These are phyloP conservation scores for Hemisphaericaspora subhashii DNA, from an alignment of 1,139 yeast species.

Conservation along the genomic window DNA sequence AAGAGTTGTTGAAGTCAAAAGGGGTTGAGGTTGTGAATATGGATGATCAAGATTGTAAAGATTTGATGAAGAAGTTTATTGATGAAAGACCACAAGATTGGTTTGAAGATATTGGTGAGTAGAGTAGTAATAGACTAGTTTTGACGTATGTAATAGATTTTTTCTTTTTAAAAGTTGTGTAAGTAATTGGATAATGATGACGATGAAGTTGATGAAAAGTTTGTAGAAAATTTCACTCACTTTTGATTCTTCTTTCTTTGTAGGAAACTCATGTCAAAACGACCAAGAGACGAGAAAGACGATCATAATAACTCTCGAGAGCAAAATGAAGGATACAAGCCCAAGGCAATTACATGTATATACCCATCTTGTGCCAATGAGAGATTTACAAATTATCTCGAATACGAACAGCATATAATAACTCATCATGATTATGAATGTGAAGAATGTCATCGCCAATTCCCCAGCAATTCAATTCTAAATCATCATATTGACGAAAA, in stretches of 20 bases:
- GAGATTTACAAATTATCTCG: constrained; percentile 18
- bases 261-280: constrained; percentile 9
- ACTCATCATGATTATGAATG: constrained; percentile 33
- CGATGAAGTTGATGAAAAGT: background rate
- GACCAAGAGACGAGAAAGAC: constrained; percentile 16
- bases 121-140: constrained; percentile 6
- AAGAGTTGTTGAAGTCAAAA: constrained; percentile 60
- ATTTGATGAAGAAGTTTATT: constrained; percentile 75
- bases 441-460: constrained; percentile 37
- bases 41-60: constrained; percentile 66
- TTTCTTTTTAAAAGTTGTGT: too few relatives aligned
- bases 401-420: constrained; percentile 33
- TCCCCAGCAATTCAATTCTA: constrained; percentile 41
- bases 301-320: constrained; percentile 3
- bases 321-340: background rate
- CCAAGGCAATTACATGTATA: constrained; percentile 10
- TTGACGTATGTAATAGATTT: background rate
- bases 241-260: background rate
- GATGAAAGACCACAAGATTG: constrained; percentile 76
- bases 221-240: background rate
- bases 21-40: constrained; percentile 78
- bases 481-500: constrained; percentile 52
- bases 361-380: constrained; percentile 15
- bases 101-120: constrained; percentile 87
- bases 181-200: background rate